phyloP scores from a whole-genome alignment of 768 basidiomycete species.

The Galerina sulciceps region DNA sequence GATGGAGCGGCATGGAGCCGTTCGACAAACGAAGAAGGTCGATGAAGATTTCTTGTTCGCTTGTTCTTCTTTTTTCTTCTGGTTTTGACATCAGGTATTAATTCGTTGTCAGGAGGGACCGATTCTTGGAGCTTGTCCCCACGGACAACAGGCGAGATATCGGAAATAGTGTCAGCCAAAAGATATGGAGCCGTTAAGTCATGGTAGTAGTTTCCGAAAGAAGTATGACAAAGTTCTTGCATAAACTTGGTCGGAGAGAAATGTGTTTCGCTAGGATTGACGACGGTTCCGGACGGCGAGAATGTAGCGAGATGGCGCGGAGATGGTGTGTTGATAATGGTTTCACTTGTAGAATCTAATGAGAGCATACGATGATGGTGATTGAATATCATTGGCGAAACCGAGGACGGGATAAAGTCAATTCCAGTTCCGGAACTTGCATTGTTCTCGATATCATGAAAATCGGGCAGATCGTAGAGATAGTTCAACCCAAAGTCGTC shows the following conservation, averaged over 20 bases:
- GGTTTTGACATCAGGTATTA: neutral
- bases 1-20: constrained; percentile 15
- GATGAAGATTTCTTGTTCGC: constrained; percentile 5
- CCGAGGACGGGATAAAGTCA: neutral
- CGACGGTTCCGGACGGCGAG: constrained; percentile 10
- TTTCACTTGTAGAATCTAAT: constrained; percentile 24
- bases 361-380: constrained; percentile 27
- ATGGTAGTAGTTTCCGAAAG: constrained; percentile 20
- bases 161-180: constrained; percentile 20
- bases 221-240: constrained; percentile 20
- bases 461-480: constrained; percentile 15
- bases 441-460: neutral
- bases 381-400: constrained; percentile 15
- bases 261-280: neutral
- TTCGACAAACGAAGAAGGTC: constrained; percentile 20
- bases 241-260: constrained; percentile 16
- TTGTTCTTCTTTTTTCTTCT: constrained; percentile 14
- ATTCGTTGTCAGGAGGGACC: neutral
- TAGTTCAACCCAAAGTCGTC: constrained; percentile 18
- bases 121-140: constrained; percentile 13
- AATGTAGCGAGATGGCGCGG: constrained; percentile 17
- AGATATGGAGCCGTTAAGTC: constrained; percentile 15
- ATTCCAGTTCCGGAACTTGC: neutral
- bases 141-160: constrained; percentile 35
- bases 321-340: constrained; percentile 31